phyloP scores from a whole-genome alignment of 352 stramenopile genomes.

The Elongisporangium undulatum region DNA sequence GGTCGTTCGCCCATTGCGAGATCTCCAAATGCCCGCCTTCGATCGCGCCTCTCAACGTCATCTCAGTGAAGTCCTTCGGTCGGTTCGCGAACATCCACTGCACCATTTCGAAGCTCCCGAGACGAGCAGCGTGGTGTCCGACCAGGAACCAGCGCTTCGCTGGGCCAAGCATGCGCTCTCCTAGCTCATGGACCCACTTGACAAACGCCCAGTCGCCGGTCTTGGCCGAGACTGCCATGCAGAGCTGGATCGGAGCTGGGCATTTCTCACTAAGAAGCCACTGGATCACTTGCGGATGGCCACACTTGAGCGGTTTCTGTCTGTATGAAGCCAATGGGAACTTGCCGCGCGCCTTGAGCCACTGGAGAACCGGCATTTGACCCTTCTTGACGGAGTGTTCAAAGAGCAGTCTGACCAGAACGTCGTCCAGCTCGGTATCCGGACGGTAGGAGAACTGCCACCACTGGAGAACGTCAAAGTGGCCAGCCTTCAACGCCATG shows the following conservation, averaged over 20 bases:
- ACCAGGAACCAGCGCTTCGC: background rate
- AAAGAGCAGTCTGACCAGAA: background rate
- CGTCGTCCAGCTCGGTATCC: background rate
- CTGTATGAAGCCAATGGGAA: background rate
- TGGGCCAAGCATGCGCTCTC: background rate
- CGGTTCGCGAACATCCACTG: background rate
- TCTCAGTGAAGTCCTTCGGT: background rate
- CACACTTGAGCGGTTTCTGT: background rate
- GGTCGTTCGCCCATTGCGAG: background rate
- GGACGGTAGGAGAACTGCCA: background rate
- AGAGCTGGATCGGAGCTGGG: background rate
- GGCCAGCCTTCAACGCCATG: conserved; percentile 38
- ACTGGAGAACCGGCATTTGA: background rate
- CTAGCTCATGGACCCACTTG: background rate
- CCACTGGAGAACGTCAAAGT: conserved; percentile 44
- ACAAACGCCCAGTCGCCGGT: background rate
- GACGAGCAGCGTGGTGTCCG: background rate
- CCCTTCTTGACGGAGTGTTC: background rate
- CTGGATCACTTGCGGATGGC: background rate
- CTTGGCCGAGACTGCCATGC: background rate
- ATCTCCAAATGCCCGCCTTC: background rate
- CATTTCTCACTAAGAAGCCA: background rate
- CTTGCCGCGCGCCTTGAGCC: background rate
- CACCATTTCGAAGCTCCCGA: background rate
- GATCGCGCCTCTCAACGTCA: background rate